These are phyloP conservation scores for Chaetomium olivaceum DNA, from an alignment of 2,329 filamentous ascomycete species.

Conservation along the genomic window DNA sequence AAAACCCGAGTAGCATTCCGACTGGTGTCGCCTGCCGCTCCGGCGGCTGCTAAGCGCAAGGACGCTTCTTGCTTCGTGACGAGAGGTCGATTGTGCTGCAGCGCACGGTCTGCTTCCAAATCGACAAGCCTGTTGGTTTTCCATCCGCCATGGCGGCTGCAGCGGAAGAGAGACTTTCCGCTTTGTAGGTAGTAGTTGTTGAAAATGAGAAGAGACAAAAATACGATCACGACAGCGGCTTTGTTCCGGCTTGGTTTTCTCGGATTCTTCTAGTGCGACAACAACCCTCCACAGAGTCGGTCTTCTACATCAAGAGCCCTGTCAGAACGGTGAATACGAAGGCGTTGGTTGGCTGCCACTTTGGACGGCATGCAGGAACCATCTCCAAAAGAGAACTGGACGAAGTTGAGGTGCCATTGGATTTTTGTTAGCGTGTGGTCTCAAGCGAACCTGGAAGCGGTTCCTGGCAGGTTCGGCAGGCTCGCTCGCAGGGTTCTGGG, in stretches of 20 bases:
- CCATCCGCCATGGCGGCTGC: constrained; percentile 7
- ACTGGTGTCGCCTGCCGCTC: constrained; percentile 14
- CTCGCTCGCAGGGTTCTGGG: background rate
- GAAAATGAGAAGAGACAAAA: constrained; percentile 7
- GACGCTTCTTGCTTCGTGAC: background rate
- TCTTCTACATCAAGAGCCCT: background rate
- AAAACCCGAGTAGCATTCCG: background rate
- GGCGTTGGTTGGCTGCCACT: constrained; percentile 17
- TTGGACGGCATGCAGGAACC: constrained; percentile 24
- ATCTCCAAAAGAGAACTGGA: background rate
- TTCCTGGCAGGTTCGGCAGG: background rate
- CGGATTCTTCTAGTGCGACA: background rate
- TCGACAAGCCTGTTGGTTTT: background rate
- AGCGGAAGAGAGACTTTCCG: constrained; percentile 18
- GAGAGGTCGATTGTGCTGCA: constrained; percentile 12
- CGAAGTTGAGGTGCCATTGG: constrained; percentile 9
- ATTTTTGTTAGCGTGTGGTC: constrained; percentile 10
- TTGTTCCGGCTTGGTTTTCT: background rate
- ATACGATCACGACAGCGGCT: background rate
- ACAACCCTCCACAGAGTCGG: background rate
- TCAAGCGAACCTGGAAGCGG: background rate
- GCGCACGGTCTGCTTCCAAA: constrained; percentile 22
- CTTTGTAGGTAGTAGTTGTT: background rate
- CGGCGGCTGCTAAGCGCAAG: constrained; percentile 22
- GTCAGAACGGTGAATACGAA: constrained; percentile 13